These are phyloP conservation scores for Aeschynomene evenia DNA, from an alignment of 306 rosid species.

Conservation along the genomic window DNA sequence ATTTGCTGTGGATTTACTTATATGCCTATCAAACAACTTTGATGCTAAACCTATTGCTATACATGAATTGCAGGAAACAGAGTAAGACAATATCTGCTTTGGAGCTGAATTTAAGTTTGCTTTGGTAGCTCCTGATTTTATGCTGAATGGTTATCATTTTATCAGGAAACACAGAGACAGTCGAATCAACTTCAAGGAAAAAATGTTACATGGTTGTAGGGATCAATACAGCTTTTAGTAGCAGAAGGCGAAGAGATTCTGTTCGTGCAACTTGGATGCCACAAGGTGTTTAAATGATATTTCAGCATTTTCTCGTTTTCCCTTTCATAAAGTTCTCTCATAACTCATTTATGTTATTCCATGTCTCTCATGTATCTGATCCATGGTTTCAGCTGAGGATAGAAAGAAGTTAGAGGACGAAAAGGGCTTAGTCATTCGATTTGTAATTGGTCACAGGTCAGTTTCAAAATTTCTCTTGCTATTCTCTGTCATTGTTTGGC, in stretches of 20 bases:
- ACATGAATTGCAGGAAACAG: slow-evolving; percentile 47
- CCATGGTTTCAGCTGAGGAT: slow-evolving; percentile 53
- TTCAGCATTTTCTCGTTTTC: slow-evolving; percentile 22
- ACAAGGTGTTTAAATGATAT: slow-evolving; percentile 52
- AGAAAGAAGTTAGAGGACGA: slow-evolving; percentile 84
- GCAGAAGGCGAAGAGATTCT: slow-evolving; percentile 82
- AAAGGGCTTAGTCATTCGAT: slow-evolving; percentile 82
- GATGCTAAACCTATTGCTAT: slow-evolving; percentile 29
- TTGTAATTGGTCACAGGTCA: slow-evolving; percentile 90
- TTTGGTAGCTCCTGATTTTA: slow-evolving; percentile 34
- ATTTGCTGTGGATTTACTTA: slow-evolving; percentile 17
- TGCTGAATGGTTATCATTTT: slow-evolving; percentile 38
- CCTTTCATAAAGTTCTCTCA: background rate
- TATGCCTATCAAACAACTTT: slow-evolving; percentile 2
- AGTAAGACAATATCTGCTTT: slow-evolving; percentile 52
- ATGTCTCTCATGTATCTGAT: slow-evolving; percentile 31
- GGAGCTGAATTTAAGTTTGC: slow-evolving; percentile 57
- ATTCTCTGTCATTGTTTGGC: background rate
- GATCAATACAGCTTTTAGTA: slow-evolving; percentile 85
- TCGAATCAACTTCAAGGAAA: slow-evolving; percentile 49
- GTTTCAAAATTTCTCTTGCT: slow-evolving; percentile 28
- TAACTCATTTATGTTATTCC: slow-evolving; percentile 13
- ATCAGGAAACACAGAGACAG: slow-evolving; percentile 42
- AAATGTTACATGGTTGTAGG: slow-evolving; percentile 83
- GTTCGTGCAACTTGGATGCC: slow-evolving; percentile 97